Evolutionary conservation across 106 monocot species (phyloP).

Genomic region (Dioscorea dumetorum): DNA sequence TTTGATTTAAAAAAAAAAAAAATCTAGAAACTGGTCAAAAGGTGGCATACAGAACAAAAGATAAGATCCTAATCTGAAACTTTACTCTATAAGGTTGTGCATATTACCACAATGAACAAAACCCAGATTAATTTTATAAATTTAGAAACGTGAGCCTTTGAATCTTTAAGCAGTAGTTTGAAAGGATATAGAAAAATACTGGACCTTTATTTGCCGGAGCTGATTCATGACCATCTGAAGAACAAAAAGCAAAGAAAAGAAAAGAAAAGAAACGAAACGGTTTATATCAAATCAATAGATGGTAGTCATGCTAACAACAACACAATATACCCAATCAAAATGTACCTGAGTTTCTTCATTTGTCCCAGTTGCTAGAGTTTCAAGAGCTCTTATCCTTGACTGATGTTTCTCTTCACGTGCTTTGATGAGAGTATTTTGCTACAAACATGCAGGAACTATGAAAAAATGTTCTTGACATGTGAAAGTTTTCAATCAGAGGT

Average conservation of each 20-base stretch:
- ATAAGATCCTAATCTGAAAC: too few relatives aligned
- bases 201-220: conserved; percentile 53
- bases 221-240: conserved; percentile 53
- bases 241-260: neutral
- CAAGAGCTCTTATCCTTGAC: conserved; percentile 72
- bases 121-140: too few relatives aligned
- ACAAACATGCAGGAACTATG: conserved; percentile 5
- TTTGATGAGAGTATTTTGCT: conserved; percentile 64
- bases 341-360: conserved; percentile 72
- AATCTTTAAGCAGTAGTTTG: too few relatives aligned
- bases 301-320: neutral
- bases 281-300: neutral
- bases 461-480: neutral
- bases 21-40: too few relatives aligned
- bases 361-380: conserved; percentile 62
- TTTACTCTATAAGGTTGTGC: too few relatives aligned
- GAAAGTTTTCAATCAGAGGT: neutral
- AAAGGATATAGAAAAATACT: too few relatives aligned
- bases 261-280: neutral
- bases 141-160: too few relatives aligned
- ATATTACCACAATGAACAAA: too few relatives aligned
- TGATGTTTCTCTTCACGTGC: conserved; percentile 69
- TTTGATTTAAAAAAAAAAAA: too few relatives aligned
- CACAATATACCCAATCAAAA: neutral
- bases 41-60: too few relatives aligned